These are phyloP conservation scores for Podospora australis DNA, from an alignment of 495 filamentous ascomycete genomes.

Conservation along the genomic window DNA sequence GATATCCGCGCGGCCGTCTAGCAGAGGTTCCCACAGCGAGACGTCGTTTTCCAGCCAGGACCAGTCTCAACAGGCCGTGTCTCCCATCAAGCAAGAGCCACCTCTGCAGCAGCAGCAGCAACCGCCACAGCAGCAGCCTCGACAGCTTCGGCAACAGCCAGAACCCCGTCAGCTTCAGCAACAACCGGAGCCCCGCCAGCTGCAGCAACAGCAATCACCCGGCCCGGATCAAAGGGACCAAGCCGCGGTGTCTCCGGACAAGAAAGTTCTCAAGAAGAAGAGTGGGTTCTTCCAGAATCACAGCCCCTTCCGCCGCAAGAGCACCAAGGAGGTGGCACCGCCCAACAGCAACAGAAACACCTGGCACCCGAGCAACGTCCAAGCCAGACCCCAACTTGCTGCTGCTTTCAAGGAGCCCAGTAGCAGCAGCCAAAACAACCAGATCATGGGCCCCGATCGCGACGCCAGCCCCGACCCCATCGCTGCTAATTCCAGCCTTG, in stretches of 20 bases:
- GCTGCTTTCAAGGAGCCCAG: conserved; percentile 11
- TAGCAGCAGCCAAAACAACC: conserved; percentile 13
- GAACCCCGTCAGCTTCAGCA: conserved; percentile 5
- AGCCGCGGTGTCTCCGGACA: conserved; percentile 47
- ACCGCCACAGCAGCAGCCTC: conserved; percentile 31
- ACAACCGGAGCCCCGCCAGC: conserved; percentile 29
- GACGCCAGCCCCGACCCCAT: conserved; percentile 73
- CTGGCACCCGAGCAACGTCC: conserved; percentile 40
- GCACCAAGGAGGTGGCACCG: conserved; percentile 63
- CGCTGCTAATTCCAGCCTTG: conserved; percentile 86
- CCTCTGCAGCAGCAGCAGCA: conserved; percentile 25
- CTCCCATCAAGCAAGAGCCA: conserved; percentile 55
- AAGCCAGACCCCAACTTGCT: conserved; percentile 25
- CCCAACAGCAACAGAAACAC: conserved; percentile 51
- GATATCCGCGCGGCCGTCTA: conserved; percentile 69
- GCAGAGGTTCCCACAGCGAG: conserved; percentile 86
- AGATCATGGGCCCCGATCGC: conserved; percentile 36
- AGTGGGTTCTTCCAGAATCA: conserved; percentile 90
- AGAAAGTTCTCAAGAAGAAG: conserved; percentile 68
- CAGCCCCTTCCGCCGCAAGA: conserved; percentile 87
- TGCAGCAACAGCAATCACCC: background rate
- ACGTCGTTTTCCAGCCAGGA: conserved; percentile 87
- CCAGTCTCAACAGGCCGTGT: conserved; percentile 52
- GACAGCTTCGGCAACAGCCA: conserved; percentile 37
- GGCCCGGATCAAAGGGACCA: background rate